Conservation (phyloP, 208 protist genomes). For the Leishmania mexicana region DNA sequence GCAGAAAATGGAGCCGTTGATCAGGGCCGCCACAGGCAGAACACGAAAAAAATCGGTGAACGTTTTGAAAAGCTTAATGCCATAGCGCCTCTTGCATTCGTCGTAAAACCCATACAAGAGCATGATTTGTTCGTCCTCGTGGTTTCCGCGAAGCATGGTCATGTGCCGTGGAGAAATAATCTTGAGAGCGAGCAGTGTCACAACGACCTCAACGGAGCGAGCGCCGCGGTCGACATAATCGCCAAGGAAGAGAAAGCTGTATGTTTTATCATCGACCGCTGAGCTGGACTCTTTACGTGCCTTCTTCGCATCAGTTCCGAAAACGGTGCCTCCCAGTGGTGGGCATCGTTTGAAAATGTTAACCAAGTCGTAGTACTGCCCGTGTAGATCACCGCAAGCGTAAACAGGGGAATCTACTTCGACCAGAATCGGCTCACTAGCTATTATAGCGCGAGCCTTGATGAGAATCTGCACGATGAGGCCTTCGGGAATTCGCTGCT, state of each 20-base stretch:
- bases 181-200: constrained; percentile 95
- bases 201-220: constrained; percentile 95
- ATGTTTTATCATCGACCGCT: constrained; percentile 35
- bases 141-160: constrained; percentile 98
- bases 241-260: constrained; percentile 94
- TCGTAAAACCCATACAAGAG: constrained; percentile 99
- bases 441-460: constrained; percentile 60
- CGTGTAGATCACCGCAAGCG: constrained; percentile 98
- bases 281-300: constrained; percentile 1
- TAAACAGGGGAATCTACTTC: constrained; percentile 90
- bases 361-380: constrained; percentile 97
- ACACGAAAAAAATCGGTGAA: constrained; percentile 99
- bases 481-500: constrained; percentile 72
- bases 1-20: constrained; percentile 99
- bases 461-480: constrained; percentile 70
- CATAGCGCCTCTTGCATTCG: constrained; percentile 98
- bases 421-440: constrained; percentile 67
- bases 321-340: constrained; percentile 54
- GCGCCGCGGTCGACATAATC: constrained; percentile 99
- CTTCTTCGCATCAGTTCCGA: constrained; percentile 27
- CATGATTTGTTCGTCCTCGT: constrained; percentile 99
- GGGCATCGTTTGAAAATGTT: constrained; percentile 94
- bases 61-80: constrained; percentile 98
- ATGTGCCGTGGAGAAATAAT: constrained; percentile 97
- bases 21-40: constrained; percentile 97